Base-by-base conservation (phyloP, 768 basidiomycete genomes). In the Neoboletus subvelutipes region DNA sequence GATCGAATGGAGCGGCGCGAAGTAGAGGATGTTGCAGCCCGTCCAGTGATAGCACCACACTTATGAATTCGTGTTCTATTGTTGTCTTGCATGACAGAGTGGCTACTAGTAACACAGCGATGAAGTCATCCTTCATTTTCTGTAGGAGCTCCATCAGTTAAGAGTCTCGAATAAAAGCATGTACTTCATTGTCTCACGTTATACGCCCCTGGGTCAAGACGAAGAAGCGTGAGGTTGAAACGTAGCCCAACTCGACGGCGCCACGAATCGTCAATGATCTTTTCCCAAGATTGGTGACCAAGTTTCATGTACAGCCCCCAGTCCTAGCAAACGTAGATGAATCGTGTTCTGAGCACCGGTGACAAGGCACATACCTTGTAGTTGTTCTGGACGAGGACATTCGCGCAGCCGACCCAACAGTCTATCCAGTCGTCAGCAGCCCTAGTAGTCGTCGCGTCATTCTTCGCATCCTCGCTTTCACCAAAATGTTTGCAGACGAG, bases 371-470 rank as follows among this genome's bases (percentile, higher is more conserved):
- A 24, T 52, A 84, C 83, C 64, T 73, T 72, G 54, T 74, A 57
- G 22, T 74, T 68, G 55, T 83, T 82, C 60, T 81, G 80, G 7
- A 88, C 79, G 17, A 85, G 64, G 18, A 92, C 78, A 54, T 78
- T 77, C 1, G 83, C 84, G 61, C 87, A 91, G 5, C 85, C 83
- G 8, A 88, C 76, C 89, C 90, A 94, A 62, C 85, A 87, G 53
- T 83, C 81, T 33, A 90, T 77, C 77, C 90, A 83, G 28, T 70
- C 66, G 62, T 83, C 82, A 28, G 83, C 78, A 49, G 81, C 78
- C 29, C 57, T 57, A 10, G 59, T 46, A 48, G 68, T 62, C 54
- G 60, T 54, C 48, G 68, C 62, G 22, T 62, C 61, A 11, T 48
- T 55, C 52, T 52, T 60, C 17, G 55, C 57, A 18, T 64, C 43